Percentiles rank a stretch among this genome's conserved stretches.
These are phyloP conservation scores for Chlorella sorokiniana DNA, from an alignment of 139 green algal species.

Conservation along the genomic window DNA sequence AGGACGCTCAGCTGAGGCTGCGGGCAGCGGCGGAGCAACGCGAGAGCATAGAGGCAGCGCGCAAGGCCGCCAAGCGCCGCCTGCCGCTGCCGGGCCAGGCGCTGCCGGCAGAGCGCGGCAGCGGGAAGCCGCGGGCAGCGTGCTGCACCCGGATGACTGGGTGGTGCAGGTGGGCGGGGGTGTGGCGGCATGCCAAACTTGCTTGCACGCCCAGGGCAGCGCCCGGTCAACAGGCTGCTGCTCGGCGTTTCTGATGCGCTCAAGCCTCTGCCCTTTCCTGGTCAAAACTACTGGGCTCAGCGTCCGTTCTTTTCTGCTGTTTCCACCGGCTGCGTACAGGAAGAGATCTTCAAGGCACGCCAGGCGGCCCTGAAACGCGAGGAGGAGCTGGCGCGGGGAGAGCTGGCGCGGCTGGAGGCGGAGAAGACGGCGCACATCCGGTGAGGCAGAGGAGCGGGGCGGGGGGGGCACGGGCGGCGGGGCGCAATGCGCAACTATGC, in stretches of 20 bases:
- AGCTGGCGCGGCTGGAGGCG: conserved; percentile 72
- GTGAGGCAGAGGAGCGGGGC: not conserved
- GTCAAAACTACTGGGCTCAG: not conserved
- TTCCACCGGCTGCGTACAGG: conserved; percentile 35
- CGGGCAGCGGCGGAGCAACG: conserved; percentile 50
- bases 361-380: conserved; percentile 77
- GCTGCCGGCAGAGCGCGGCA: not conserved
- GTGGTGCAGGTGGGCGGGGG: conserved; percentile 22
- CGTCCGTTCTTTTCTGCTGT: not conserved
- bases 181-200: not conserved
- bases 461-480: not conserved
- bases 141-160: conserved; percentile 47
- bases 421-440: conserved; percentile 78
- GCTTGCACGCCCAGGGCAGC: not conserved
- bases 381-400: conserved; percentile 71
- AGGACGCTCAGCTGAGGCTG: conserved; percentile 52
- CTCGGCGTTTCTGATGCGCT: too few species aligned
- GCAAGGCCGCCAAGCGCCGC: conserved; percentile 68
- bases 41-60: conserved; percentile 68
- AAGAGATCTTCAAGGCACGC: conserved; percentile 84
- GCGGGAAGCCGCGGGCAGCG: not conserved
- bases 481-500: too few species aligned
- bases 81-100: conserved; percentile 59
- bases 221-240: not conserved
- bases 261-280: too few species aligned